Evolutionary conservation across 345 rosid species (phyloP).

Genomic region (Passiflora organensis): DNA sequence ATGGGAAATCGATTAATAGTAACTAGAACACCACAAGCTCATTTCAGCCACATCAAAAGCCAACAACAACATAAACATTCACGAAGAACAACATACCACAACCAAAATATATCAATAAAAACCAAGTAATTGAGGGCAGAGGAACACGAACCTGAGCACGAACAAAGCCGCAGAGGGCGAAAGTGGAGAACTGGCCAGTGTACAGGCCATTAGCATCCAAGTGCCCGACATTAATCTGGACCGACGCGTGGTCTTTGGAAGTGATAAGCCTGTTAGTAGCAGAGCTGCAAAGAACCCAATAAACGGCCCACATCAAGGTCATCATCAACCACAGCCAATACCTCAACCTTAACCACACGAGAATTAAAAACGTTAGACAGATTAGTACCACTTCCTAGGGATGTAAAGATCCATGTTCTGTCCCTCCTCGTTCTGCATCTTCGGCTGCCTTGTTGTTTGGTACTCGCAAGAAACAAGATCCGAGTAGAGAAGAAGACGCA

Average conservation of each 20-base stretch:
- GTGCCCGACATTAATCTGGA: constrained; percentile 51
- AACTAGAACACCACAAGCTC: too few relatives aligned
- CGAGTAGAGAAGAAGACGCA: too few relatives aligned
- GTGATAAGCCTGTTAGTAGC: constrained; percentile 64
- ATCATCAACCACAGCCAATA: background rate
- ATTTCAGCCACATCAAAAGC: too few relatives aligned
- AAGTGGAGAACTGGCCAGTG: constrained; percentile 39
- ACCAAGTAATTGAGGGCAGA: background rate
- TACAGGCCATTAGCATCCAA: constrained; percentile 47
- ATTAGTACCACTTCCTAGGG: constrained; percentile 71
- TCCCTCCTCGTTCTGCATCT: constrained; percentile 92
- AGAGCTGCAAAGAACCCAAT: constrained; percentile 33
- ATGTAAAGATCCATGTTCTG: constrained; percentile 71
- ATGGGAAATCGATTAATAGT: too few relatives aligned
- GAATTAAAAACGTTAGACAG: too few relatives aligned
- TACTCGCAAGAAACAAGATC: too few relatives aligned
- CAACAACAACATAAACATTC: too few relatives aligned
- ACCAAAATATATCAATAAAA: too few relatives aligned
- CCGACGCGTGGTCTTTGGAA: constrained; percentile 60
- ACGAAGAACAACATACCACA: too few relatives aligned
- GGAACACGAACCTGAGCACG: constrained; percentile 45
- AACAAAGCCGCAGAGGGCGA: constrained; percentile 55
- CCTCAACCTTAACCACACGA: background rate
- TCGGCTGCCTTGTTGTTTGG: background rate
- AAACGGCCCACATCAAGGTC: background rate